Base-by-base conservation (phyloP, 1,284 basidiomycete genomes). In the Boletus holoroseus region DNA sequence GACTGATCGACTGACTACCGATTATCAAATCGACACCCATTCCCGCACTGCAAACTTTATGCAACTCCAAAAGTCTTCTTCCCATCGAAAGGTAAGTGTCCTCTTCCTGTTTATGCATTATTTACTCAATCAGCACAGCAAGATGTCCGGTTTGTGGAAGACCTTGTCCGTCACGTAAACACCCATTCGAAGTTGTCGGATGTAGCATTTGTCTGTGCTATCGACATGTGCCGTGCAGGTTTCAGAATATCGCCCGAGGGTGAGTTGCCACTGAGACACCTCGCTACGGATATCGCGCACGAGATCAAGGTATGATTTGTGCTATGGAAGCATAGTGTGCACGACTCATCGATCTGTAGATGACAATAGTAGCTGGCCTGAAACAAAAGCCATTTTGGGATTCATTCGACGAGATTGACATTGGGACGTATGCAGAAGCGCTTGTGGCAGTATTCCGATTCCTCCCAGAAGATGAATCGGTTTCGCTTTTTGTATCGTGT, bases 201-300 rank as follows among this genome's bases (percentile, higher is more conserved):
- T 50, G 73, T 83, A 0, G 79, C 84, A 1, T 70, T 91, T 49
- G 77, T 87, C 2, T 93, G 90, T 66, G 81, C 82, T 45, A 76
- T 93, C 26, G 93, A 96, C 62, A 71, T 93, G 30, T 88, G 90
- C 66, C 80, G 85, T 51, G 90, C 87, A 1, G 91, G 91, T 3
- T 83, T 82, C 38, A 77, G 81, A 48, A 74, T 90, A 28, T 76
- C 77, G 8, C 77, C 81, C 0, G 74, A 78, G 3, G 81, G 77
- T 5, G 89, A 92, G 9, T 67, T 87, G 7, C 78, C 88, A n/a
- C 65, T 94, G 24, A 77, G 83, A 22, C 67, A 79, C 9, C 71
- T 92, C 22, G 86, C 87, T 0, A 73, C 72, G 15, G 91, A 94
- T 61, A 70, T 90, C 12, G 86, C 85, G 3, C 82, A 85, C 58